Conservation (phyloP, 345 rosid genomes). For the Linum trigynum region DNA sequence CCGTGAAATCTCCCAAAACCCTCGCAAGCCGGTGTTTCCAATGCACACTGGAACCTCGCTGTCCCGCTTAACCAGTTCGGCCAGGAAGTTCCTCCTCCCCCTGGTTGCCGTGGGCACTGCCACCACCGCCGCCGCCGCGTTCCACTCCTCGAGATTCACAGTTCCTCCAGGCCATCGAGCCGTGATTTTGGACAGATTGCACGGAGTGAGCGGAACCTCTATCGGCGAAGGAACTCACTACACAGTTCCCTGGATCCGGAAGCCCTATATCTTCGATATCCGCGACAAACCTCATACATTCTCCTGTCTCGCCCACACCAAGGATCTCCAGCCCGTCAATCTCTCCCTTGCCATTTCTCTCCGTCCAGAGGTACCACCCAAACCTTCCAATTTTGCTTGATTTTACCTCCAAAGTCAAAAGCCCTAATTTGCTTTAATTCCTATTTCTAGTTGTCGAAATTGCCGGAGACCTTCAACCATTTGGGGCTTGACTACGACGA, state of each 20-base stretch:
- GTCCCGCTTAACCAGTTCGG: background rate
- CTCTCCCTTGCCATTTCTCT: background rate
- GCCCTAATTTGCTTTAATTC: background rate
- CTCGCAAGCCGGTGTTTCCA: background rate
- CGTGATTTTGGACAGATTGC: background rate
- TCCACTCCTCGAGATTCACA: background rate
- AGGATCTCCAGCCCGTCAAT: slow-evolving; percentile 3
- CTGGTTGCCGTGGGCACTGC: background rate
- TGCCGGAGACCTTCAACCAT: background rate
- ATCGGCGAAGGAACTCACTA: slow-evolving; percentile 3
- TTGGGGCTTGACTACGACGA: background rate
- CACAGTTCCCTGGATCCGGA: background rate
- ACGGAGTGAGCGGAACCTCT: background rate
- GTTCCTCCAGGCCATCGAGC: background rate
- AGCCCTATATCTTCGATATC: slow-evolving; percentile 1
- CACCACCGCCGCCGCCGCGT: background rate
- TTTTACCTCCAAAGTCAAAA: background rate
- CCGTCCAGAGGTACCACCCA: slow-evolving; percentile 1
- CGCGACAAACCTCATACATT: background rate
- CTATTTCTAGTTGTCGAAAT: background rate
- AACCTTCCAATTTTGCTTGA: background rate
- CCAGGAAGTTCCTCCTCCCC: background rate
- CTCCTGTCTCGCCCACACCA: background rate
- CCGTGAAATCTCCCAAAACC: background rate
- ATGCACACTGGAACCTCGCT: background rate